A percentile compares a stretch with the other conserved stretches of the same genome.
Conservation (phyloP, 2,329 filamentous ascomycete genomes). For the Lecanicillium sp. region DNA sequence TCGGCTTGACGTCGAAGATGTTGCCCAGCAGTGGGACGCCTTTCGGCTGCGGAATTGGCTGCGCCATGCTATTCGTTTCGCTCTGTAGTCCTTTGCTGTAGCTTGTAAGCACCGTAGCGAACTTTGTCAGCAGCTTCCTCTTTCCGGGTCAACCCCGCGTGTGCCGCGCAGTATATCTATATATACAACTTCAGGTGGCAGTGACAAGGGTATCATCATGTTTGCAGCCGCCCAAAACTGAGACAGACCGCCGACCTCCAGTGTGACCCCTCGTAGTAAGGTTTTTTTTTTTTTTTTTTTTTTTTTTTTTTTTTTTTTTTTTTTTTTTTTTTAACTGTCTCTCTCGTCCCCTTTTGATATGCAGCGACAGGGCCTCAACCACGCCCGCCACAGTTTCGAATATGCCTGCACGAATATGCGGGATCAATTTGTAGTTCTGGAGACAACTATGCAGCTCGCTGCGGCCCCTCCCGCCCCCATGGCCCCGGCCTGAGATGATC, state of each 20-base stretch:
- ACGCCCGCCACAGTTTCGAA: background rate
- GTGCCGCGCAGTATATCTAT: too few relatives aligned
- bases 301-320: too few relatives aligned
- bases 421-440: background rate
- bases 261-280: background rate
- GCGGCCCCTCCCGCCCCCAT: constrained; percentile 7
- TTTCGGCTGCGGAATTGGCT: constrained; percentile 30
- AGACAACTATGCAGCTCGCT: background rate
- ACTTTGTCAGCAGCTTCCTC: too few relatives aligned
- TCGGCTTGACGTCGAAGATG: constrained; percentile 29
- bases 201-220: background rate
- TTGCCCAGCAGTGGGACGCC: constrained; percentile 33
- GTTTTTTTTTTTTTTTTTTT: too few relatives aligned
- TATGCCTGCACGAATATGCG: constrained; percentile 7
- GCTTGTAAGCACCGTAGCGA: too few relatives aligned
- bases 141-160: too few relatives aligned
- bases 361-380: background rate
- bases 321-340: too few relatives aligned
- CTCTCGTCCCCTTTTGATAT: background rate
- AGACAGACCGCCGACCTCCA: background rate
- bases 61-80: constrained; percentile 22
- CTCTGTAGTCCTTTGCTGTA: background rate
- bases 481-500: constrained; percentile 6
- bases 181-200: too few relatives aligned
- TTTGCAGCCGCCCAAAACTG: background rate